Conservation (phyloP, 257 asterid genomes). For the Salvia splendens region DNA sequence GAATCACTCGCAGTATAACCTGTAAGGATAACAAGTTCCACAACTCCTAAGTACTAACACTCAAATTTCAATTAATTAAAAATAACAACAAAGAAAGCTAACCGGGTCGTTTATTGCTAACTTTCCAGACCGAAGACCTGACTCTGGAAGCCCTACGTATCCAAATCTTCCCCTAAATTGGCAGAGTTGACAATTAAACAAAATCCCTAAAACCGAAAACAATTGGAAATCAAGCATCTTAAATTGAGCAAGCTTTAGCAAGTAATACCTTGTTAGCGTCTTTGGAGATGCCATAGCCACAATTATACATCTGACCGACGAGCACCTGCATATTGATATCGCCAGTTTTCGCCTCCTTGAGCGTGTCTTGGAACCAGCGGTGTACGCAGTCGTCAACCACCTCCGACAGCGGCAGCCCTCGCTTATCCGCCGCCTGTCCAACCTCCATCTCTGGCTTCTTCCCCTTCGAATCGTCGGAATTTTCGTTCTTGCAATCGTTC, state of each 20-base stretch:
- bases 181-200: slow-evolving; percentile 27
- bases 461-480: slow-evolving; percentile 23
- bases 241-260: not conserved
- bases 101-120: slow-evolving; percentile 82
- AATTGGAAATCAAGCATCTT: not conserved
- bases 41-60: not conserved
- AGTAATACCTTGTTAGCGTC: slow-evolving; percentile 57
- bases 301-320: slow-evolving; percentile 66
- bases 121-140: slow-evolving; percentile 74
- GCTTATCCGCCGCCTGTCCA: slow-evolving; percentile 34
- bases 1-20: slow-evolving; percentile 88
- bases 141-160: slow-evolving; percentile 62
- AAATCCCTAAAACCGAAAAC: slow-evolving; percentile 6
- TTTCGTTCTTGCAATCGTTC: slow-evolving; percentile 13
- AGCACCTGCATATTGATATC: slow-evolving; percentile 78
- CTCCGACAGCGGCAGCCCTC: slow-evolving; percentile 49
- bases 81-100: slow-evolving; percentile 8
- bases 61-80: not conserved
- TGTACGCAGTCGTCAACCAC: slow-evolving; percentile 65
- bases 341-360: slow-evolving; percentile 74
- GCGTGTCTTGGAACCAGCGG: slow-evolving; percentile 78
- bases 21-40: slow-evolving; percentile 23
- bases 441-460: slow-evolving; percentile 34
- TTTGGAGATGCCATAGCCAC: slow-evolving; percentile 63
- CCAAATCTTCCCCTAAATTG: slow-evolving; percentile 63